Evolutionary conservation across 495 filamentous ascomycete species (phyloP), one percentile per base, ranked within the genome.

Genomic region (Daldinia concentrica): DNA sequence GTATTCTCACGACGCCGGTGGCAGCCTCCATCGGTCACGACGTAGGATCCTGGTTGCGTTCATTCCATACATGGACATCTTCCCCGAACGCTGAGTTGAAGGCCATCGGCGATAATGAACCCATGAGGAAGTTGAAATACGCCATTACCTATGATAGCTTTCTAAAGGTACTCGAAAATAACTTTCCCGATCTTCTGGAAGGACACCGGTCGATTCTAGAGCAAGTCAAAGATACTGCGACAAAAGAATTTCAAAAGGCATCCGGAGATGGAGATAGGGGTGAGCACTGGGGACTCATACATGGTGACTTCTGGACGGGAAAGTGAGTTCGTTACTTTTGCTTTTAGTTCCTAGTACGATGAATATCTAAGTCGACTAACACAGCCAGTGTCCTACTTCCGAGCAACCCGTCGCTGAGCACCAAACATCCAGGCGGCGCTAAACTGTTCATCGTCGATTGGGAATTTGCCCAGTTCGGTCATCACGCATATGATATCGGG

Each of bases 371-470:
- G 12, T 45, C 3, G 8, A 11, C 6, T 48, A 24, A 48, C 17
- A 24, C 2, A 48, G 9, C 7, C 8, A 48, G 43, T 48, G 43
- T 48, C 3, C 19, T 48, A 22, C 43, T 48, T 1, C 43, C 43
- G 9, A 24, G 43, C 11, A 22, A 24, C 6, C 43, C 43, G 3
- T 48, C 17, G 22, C 19, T 48, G 4, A 24, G 43, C 17, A 24
- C 43, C 12, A 3, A 12, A 48, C 17, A 48, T 22, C 11, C 9
- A 1, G 3, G 19, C 9, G 19, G 8, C 9, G 43, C 19, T 9
- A 48, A 48, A 22, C 43, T 48, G 7, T 48, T 48, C 43, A 48
- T 48, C 9, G 43, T 48, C 43, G 43, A 48, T 12, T 48, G 43
- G 43, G 43, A 48, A 24, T 48, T 24, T 48, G 43, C 19, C 19